Evolutionary conservation across 257 asterid species (phyloP).

Genomic region (Solanum virginianum): DNA sequence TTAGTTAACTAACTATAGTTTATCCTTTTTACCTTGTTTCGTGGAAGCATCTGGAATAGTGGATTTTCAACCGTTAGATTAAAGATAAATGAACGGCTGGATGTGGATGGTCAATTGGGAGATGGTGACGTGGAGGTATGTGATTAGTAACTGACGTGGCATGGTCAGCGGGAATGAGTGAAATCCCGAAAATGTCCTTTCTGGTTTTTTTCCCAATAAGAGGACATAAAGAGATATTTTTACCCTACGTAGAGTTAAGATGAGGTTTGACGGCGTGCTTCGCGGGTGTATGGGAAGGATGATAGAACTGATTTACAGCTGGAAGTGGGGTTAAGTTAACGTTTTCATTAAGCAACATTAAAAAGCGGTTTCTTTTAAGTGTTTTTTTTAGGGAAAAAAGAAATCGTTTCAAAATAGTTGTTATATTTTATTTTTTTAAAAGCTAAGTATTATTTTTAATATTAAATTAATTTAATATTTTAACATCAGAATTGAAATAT

Average conservation of each 20-base stretch:
- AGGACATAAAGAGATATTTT: not conserved
- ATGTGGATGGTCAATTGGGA: constrained; percentile 2
- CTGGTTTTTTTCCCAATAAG: not conserved
- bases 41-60: constrained; percentile 41
- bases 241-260: not conserved
- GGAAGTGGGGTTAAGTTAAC: not conserved
- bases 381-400: no score
- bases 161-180: not conserved
- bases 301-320: not conserved
- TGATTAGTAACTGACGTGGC: constrained; percentile 46
- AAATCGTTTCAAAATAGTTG: no score
- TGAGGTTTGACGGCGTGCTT: not conserved
- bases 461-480: no score
- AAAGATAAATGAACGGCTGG: not conserved
- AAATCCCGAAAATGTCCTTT: not conserved
- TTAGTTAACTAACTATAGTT: not conserved
- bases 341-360: not conserved
- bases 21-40: not conserved
- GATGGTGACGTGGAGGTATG: constrained; percentile 30
- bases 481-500: no score
- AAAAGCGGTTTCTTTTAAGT: no score
- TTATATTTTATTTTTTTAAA: no score
- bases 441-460: no score
- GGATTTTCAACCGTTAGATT: constrained; percentile 28
- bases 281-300: not conserved